A percentile compares a stretch with the other conserved stretches of the same genome.
Evolutionary conservation across 345 rosid species (phyloP).

Genomic region (Camelina neglecta): DNA sequence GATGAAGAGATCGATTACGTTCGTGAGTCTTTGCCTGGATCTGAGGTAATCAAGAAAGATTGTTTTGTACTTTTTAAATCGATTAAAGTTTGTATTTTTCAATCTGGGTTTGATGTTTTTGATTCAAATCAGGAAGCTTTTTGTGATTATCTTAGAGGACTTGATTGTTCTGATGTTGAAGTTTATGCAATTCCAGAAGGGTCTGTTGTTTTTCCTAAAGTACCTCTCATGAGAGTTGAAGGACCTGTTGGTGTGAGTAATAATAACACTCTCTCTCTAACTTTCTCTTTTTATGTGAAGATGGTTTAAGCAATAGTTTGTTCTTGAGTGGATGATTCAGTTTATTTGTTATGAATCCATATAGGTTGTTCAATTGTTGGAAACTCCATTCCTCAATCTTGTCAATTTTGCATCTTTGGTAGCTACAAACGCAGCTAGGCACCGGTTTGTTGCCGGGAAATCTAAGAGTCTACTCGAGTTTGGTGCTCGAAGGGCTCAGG

Average conservation of each 20-base stretch:
- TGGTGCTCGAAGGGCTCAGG: constrained; percentile 98
- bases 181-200: constrained; percentile 91
- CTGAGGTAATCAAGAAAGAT: constrained; percentile 58
- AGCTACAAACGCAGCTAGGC: constrained; percentile 94
- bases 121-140: constrained; percentile 44
- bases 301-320: background rate
- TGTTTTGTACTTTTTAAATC: background rate
- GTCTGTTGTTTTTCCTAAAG: constrained; percentile 89
- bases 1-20: constrained; percentile 80
- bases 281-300: background rate
- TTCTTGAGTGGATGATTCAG: constrained; percentile 10
- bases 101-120: constrained; percentile 12
- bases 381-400: constrained; percentile 90
- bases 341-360: background rate
- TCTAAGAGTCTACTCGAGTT: constrained; percentile 80
- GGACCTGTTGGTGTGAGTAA: constrained; percentile 94
- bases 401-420: constrained; percentile 89
- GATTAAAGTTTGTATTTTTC: constrained; percentile 7
- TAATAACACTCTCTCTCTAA: background rate
- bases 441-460: constrained; percentile 92
- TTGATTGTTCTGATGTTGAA: constrained; percentile 89
- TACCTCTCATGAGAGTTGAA: constrained; percentile 92
- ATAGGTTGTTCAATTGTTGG: constrained; percentile 91
- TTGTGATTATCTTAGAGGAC: constrained; percentile 74
- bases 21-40: constrained; percentile 65